Evolutionary conservation across 768 basidiomycete genomes (phyloP), one percentile per base, ranked within the genome.

Genomic region (Pulveroboletus sp.): DNA sequence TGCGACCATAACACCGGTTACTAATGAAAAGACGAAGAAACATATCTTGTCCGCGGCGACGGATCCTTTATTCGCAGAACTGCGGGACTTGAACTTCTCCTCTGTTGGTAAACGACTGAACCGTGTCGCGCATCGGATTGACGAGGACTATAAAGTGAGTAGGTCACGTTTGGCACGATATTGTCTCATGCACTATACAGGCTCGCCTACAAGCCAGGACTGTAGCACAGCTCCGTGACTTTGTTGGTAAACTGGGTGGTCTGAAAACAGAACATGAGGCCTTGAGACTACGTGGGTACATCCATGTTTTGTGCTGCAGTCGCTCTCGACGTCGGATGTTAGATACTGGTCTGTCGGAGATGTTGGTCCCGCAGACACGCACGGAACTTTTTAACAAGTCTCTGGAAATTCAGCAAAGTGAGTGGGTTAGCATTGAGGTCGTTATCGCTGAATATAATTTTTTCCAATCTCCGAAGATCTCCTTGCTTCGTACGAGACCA

Each of bases 301-400:
- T 42, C 26, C 24, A 36, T 33, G 15, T 40, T 10, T 28, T 39
- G 44, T 32, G 24, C 50, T 50, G 27, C 8, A 7, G 24, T 49
- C 46, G 42, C 17, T 43, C 17, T 54, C 32, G 27, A 56, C 30
- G 9, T 15, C 24, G 56, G 39, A 40, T 37, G 27, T 31, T 37
- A 98, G 96, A 99, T 67, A 98, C 93, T 49, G 88, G 88, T 28
- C 65, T 99, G 40, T 94, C 92, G n/a, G 96, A 98, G 69, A 72
- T 93, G 63, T 76, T 99, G 38, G 82, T 93, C 52, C 84, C 89
- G 21, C 74, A 86, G 51, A 98, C 94, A 2, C 76, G 81, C 46
- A 88, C 89, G 12, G 89, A 95, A 36, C 71, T 85, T 40, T 99
- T 99, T 71, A 92, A 93, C 69, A 87, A 84, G 62, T 88, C 85